Base-by-base conservation (phyloP, 1,139 yeast genomes). In the Scheffersomyces stambukii region DNA sequence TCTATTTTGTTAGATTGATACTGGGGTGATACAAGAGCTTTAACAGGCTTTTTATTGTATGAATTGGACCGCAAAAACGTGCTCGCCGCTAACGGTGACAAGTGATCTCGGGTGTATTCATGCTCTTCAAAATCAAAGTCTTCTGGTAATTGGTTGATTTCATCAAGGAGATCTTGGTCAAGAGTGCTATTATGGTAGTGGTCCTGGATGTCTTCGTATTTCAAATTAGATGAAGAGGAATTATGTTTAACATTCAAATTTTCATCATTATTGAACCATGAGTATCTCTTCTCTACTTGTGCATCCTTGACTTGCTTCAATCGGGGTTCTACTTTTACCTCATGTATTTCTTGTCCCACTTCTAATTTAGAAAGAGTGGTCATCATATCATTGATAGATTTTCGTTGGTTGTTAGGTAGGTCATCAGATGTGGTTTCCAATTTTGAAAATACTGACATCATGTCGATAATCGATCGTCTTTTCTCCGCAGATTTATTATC, bases 91-190 rank as follows among this genome's bases (percentile, higher is more conserved):
- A n/a, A n/a, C n/a, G n/a, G n/a, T n/a, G n/a, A n/a, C n/a, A n/a
- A n/a, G n/a, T n/a, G n/a, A n/a, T n/a, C 8, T 8, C 6, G 8
- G 8, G 8, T 8, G 8, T 47, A 46, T 13, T 52, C 52, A 13
- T 54, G 50, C 8, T 60, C 64, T 8, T 66, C 69, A 42, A 73
- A 75, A 29, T 75, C 77, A 42, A 54, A 76, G 41, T 77, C 83
- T 44, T 74, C 81, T 0, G 83, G 82, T 3, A 77, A 52, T 25
- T 55, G 65, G 41, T 78, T 75, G 15, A 73, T 61, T 48, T 75
- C 81, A 43, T 75, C 81, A 5, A 75, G 38, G 4, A 58, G 36
- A 22, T 64, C 71, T 23, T 60, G 56, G 31, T 65, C 69, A 21
- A 59, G 37, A 2, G 48, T 47, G 25, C 36, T 34, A 27, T n/a